Percentiles rank a stretch among this genome's conserved stretches.
Evolutionary conservation across 148 eudicot species (phyloP).

Genomic region (Heliamphora exappendiculata): DNA sequence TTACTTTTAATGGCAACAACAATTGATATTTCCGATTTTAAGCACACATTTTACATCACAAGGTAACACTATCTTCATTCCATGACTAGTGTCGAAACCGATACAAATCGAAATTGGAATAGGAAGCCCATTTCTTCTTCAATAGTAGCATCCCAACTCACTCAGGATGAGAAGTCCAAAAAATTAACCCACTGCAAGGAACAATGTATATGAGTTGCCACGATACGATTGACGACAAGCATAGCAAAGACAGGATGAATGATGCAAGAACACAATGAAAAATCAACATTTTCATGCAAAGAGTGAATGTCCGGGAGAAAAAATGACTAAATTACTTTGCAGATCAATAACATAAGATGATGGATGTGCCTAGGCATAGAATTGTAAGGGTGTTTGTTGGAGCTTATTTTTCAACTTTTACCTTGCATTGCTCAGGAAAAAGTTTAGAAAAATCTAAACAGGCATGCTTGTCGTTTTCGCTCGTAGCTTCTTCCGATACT

Average conservation of each 20-base stretch:
- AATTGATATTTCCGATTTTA: background rate
- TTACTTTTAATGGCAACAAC: background rate
- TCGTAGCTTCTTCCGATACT: too few relatives aligned
- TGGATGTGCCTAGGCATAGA: background rate
- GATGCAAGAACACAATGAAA: background rate
- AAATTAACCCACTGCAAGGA: slow-evolving; percentile 64
- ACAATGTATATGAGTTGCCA: background rate
- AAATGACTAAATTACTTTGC: background rate
- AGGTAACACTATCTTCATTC: background rate
- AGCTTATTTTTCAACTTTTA: too few relatives aligned
- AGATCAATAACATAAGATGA: background rate
- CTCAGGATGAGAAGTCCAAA: slow-evolving; percentile 82
- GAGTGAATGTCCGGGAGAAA: background rate
- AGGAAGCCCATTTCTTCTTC: background rate
- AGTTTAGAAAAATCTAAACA: too few relatives aligned
- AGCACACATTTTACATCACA: slow-evolving; percentile 9
- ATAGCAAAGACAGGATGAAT: background rate
- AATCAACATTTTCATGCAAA: background rate
- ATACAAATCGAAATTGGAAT: background rate
- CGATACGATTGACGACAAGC: background rate
- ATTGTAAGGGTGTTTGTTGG: too few relatives aligned
- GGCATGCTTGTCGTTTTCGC: too few relatives aligned
- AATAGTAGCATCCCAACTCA: background rate
- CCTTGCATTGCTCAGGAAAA: too few relatives aligned
- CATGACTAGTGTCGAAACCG: background rate